phyloP scores from a whole-genome alignment of 768 basidiomycete genomes.

The Termitomyces sp. region DNA sequence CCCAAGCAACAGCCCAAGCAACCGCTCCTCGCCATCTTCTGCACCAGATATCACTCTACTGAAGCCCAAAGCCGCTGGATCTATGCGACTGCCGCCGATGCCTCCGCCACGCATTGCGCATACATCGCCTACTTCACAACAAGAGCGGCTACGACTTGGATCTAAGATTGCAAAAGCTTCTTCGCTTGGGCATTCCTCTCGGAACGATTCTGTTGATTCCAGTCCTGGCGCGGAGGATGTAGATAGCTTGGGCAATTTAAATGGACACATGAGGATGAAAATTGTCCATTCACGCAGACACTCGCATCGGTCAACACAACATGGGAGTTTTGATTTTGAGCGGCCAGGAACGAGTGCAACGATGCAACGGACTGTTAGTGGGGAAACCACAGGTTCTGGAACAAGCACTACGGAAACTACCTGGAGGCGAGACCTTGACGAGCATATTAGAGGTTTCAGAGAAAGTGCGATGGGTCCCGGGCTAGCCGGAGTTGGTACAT shows the following conservation, averaged over 20 bases:
- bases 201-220: conserved; percentile 30
- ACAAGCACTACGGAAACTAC: conserved; percentile 26
- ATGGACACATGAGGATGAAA: conserved; percentile 14
- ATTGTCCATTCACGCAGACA: conserved; percentile 4
- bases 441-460: conserved; percentile 13
- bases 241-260: conserved; percentile 20
- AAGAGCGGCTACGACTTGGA: neutral
- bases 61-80: conserved; percentile 2
- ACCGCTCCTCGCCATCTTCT: conserved; percentile 5
- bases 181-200: conserved; percentile 9
- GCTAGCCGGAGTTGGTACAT: conserved; percentile 38
- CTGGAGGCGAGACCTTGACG: conserved; percentile 14
- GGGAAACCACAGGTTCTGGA: conserved; percentile 26
- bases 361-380: conserved; percentile 43
- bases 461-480: conserved; percentile 36
- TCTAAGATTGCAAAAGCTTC: conserved; percentile 6
- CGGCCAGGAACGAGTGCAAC: conserved; percentile 45
- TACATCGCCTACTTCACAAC: conserved; percentile 18
- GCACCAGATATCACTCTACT: conserved; percentile 3
- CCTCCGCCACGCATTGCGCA: neutral
- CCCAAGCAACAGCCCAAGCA: conserved; percentile 9
- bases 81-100: conserved; percentile 8
- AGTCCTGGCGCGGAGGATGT: conserved; percentile 24
- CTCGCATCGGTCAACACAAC: conserved; percentile 41
- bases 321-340: conserved; percentile 76